phyloP scores from a whole-genome alignment of 2,329 filamentous ascomycete species.

The Calonectria hawksworthii region DNA sequence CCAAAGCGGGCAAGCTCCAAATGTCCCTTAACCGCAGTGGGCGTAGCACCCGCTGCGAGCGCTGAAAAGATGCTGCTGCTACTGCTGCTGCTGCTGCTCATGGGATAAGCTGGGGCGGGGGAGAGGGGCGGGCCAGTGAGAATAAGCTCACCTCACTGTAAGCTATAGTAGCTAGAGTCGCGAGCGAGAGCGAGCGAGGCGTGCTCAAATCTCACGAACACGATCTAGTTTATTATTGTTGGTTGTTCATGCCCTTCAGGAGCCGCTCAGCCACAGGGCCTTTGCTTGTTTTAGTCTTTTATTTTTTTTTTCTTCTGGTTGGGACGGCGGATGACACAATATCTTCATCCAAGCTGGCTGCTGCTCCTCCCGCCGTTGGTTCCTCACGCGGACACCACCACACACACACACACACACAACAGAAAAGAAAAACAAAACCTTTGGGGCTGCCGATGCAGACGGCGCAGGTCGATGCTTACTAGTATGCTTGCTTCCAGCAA shows the following conservation, averaged over 20 bases:
- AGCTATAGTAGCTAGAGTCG: not conserved
- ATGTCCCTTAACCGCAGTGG: not conserved
- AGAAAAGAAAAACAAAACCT: not conserved
- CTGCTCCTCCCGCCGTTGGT: not conserved
- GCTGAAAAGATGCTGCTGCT: constrained; percentile 14
- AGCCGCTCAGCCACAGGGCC: not conserved
- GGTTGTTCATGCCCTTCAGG: not conserved
- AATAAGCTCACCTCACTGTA: constrained; percentile 19
- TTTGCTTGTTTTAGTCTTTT: not conserved
- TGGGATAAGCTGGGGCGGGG: not conserved
- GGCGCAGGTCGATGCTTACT: constrained; percentile 4
- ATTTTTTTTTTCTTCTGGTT: not conserved
- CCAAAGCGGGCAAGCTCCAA: constrained; percentile 1
- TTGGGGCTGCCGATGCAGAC: not conserved
- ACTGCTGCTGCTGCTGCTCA: not conserved
- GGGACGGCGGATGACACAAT: not conserved
- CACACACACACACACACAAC: too few species aligned
- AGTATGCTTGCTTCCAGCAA: constrained; percentile 13
- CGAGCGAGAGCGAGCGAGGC: constrained; percentile 1
- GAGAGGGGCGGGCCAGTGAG: not conserved
- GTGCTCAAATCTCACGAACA: constrained; percentile 1
- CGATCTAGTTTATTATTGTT: not conserved
- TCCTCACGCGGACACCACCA: not conserved
- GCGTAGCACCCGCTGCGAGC: constrained; percentile 18
- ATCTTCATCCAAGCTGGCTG: not conserved